Base-by-base conservation (phyloP, 1,139 yeast species). In the Eremothecium gossypii region DNA sequence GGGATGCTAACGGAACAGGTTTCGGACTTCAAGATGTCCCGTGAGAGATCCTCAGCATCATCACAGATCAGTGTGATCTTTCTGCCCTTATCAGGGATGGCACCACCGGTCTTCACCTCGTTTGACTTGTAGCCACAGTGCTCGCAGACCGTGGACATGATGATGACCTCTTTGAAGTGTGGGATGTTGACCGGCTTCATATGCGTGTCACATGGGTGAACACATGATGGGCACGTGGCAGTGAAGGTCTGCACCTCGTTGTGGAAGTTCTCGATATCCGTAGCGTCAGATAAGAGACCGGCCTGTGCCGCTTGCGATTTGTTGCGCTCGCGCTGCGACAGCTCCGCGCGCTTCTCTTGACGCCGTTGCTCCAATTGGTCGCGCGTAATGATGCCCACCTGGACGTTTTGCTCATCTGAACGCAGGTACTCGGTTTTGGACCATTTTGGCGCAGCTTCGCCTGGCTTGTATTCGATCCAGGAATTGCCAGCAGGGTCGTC, bases 401-500 rank as follows among this genome's bases (percentile, higher is more conserved):
- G 75, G 32, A 83, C 86, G 58, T 86, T 84, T 63, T 93, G 97
- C 53, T 86, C 95, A 33, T 86, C 86, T 3, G 94, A 76, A 66
- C 99, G 76, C 54, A 74, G 67, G 63, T 91, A 91, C 54, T 87
- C 93, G 36, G 73, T 71, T 66, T 79, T 83, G 27, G 94, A 74
- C 96, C 97, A 89, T 60, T 87, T 86, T 64, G 86, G 95, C 41
- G 83, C 69, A 9, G 95, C 74, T 61, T 89, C 96, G 44, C 84
- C 89, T 14, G 97, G 97, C 45, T 76, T 66, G 59, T 75, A 87
- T 61, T 87, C 96, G 44, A 93, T 80, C 95, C 96, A 93, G 1
- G 97, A 89, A 66, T 93, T 91, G 14, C 99, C 99, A 1, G 96
- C 77, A 29, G 98, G 97, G 65, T 91, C 99, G 62, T 89, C 96